These are phyloP conservation scores for Pestalotiopsis sp. DNA, from an alignment of 2,329 filamentous ascomycete genomes.

Conservation along the genomic window DNA sequence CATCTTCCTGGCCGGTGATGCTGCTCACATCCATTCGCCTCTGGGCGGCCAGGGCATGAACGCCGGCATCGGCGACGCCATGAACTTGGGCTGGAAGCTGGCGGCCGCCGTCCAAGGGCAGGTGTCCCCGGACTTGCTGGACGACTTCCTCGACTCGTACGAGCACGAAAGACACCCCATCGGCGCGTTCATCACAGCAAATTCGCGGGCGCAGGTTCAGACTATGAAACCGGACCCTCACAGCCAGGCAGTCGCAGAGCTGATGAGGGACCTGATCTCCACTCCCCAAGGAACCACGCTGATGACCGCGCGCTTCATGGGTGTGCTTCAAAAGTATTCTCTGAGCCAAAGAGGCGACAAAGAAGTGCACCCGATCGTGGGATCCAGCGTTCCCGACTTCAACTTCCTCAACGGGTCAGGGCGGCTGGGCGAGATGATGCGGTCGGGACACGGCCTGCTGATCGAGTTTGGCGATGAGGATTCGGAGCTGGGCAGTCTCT, in stretches of 20 bases:
- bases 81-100: constrained; percentile 60
- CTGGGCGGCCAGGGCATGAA: constrained; percentile 62
- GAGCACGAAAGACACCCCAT: constrained; percentile 40
- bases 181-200: constrained; percentile 26
- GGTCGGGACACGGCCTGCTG: constrained; percentile 28
- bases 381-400: constrained; percentile 38
- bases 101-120: constrained; percentile 23
- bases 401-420: constrained; percentile 24
- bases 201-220: constrained; percentile 35
- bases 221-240: constrained; percentile 31
- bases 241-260: constrained; percentile 24
- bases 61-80: constrained; percentile 54
- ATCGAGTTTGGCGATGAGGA: constrained; percentile 23
- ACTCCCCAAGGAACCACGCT: constrained; percentile 32
- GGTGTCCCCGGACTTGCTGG: constrained; percentile 34
- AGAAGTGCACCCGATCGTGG: constrained; percentile 31
- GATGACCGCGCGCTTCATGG: constrained; percentile 36
- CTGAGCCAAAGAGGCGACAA: constrained; percentile 13
- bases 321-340: constrained; percentile 34
- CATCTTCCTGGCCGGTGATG: constrained; percentile 58
- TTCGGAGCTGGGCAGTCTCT: constrained; percentile 10
- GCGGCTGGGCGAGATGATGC: constrained; percentile 32
- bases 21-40: constrained; percentile 58
- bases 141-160: constrained; percentile 49
- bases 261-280: constrained; percentile 29